phyloP scores from a whole-genome alignment of 768 basidiomycete genomes.

The Amanita molliuscula region DNA sequence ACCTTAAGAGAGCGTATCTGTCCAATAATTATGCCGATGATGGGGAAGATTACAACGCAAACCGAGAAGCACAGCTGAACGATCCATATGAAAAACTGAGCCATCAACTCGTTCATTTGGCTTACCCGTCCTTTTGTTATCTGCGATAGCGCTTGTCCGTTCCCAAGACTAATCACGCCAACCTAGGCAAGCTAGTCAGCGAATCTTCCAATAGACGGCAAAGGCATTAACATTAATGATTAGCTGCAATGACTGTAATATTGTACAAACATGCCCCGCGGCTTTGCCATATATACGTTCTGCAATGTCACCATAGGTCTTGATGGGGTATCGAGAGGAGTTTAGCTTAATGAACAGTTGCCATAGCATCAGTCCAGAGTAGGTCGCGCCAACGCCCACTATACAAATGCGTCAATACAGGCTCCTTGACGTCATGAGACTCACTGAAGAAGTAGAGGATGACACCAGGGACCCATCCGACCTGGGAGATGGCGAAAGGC shows the following conservation, averaged over 20 bases:
- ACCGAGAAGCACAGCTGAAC: conserved; percentile 45
- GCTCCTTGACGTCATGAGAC: neutral
- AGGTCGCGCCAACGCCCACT: conserved; percentile 42
- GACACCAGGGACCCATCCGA: too few relatives aligned
- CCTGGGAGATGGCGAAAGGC: too few relatives aligned
- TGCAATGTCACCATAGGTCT: conserved; percentile 45
- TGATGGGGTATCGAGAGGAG: conserved; percentile 41
- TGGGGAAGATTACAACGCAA: conserved; percentile 45
- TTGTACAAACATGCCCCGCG: conserved; percentile 33
- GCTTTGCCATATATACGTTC: conserved; percentile 42
- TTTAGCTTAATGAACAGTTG: conserved; percentile 45
- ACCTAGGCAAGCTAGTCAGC: conserved; percentile 16
- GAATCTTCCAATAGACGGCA: too few relatives aligned
- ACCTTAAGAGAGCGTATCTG: conserved; percentile 46
- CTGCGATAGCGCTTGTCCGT: conserved; percentile 44
- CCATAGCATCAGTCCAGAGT: conserved; percentile 49
- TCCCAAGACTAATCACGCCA: conserved; percentile 28
- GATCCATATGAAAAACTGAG: neutral
- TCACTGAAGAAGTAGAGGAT: conserved; percentile 31
- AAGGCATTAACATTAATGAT: conserved; percentile 32
- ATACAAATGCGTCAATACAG: neutral
- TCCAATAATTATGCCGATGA: conserved; percentile 46
- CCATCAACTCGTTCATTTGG: neutral
- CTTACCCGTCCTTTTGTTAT: conserved; percentile 34
- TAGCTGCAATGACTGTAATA: conserved; percentile 47